Evolutionary conservation across 2,329 filamentous ascomycete genomes (phyloP), one percentile per base, ranked within the genome.

Genomic region (Acarospora socialis): DNA sequence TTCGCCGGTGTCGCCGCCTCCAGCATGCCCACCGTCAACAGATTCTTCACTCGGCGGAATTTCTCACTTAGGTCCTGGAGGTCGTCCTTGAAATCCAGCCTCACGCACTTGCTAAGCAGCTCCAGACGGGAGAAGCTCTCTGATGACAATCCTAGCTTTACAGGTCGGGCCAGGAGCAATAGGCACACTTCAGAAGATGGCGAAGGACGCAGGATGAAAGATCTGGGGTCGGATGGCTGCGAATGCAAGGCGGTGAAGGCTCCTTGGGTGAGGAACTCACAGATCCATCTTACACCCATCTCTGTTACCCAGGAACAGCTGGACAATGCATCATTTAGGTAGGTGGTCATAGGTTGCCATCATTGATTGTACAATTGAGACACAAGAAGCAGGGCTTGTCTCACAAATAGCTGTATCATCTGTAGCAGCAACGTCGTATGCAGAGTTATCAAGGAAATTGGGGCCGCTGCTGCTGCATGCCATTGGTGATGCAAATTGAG

Each of bases 1-100:
- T 35, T 35, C 29, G 17, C 33, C 7, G 29, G 33, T 17, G 33
- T 35, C 21, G 33, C 33, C 15, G 33, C 25, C 4, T 33, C 29
- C 13, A 35, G 33, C 30, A 35, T 35, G 33, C 33, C 33, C 12
- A 26, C 33, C 8, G 29, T 35, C 13, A 10, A 15, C 20, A 29
- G 34, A 18, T 35, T 35, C 21, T 22, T 22, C 21, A 22, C 21
- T 7, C 21, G 21, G 8, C 21, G 10, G 21, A 22, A 22, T 10
- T 8, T 22, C 21, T 22, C 21, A 10, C 21, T 22, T 10, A 22
- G 8, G 21, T 22, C 21, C 21, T 22, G 21, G 21, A 22, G 8
- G 21, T 22, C 21, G 10, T 22, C 10, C 21, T 22, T 22, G 21
- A 22, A 10, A 22, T 22, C 21, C 21, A 10, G 21, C 21, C 21